Evolutionary conservation across 208 protist species (phyloP), one percentile per base, ranked within the genome.

Genomic region (Blechomonas ayalai): DNA sequence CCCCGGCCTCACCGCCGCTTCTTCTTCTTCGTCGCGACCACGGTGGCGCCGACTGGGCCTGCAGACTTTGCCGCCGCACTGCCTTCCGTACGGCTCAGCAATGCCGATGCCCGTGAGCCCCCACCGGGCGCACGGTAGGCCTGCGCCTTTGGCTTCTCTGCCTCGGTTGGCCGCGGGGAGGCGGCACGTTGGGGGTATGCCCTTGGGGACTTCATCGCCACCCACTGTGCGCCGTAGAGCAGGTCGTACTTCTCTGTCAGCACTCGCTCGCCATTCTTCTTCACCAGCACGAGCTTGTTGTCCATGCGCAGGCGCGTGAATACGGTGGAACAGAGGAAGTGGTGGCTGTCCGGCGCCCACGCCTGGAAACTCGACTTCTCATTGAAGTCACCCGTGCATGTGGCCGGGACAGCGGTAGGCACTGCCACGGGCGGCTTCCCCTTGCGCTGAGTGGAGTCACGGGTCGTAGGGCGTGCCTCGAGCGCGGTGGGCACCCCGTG

Each of bases 241-340:
- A 68, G 56, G 26, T 53, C 53, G 50, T 68, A 92, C 55, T 85
- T 83, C 56, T 77, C 49, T 24, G 77, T 89, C 38, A 83, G 47
- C 31, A 86, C 52, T 6, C 73, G 73, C 32, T 66, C 59, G 12
- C 83, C 83, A 42, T 87, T 92, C 18, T 73, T 70, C 50, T 89
- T 89, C 28, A 50, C 59, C 32, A 92, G 72, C 15, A 76, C 67
- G 40, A 87, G 48, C 55, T 89, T 88, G 60, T 92, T 92, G 58
- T 87, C 79, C 54, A 89, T 78, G 3, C 83, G 74, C 29, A 92
- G 67, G 16, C 77, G 73, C 7, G 83, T 89, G 51, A 89, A 92
- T 42, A 89, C 58, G 37, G 69, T 87, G 34, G 76, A 58, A 59
- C 75, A 89, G 34, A 92, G 56, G 41, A 92, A 84, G 42, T 73